Evolutionary conservation across 495 filamentous ascomycete genomes (phyloP).

Genomic region (Aspergillus ostianus): DNA sequence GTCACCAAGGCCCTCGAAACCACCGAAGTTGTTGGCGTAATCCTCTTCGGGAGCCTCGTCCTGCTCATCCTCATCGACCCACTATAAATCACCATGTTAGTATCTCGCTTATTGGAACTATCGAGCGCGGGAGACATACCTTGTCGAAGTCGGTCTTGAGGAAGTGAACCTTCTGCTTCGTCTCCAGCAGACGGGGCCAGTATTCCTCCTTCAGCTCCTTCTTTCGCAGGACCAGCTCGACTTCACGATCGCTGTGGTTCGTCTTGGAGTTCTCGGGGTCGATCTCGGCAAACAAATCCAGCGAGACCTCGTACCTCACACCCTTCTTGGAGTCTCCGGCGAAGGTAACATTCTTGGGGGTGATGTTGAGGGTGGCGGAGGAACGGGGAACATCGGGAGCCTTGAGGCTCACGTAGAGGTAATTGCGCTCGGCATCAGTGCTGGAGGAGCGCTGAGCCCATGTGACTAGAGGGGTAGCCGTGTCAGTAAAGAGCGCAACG

Average conservation of each 20-base stretch:
- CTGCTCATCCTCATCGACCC: slow-evolving; percentile 99
- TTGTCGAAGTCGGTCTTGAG: slow-evolving; percentile 99
- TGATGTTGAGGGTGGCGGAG: slow-evolving; percentile 75
- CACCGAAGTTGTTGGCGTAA: slow-evolving; percentile 64
- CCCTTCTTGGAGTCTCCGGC: slow-evolving; percentile 79
- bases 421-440: slow-evolving; percentile 79
- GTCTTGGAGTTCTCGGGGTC: slow-evolving; percentile 76
- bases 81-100: slow-evolving; percentile 46
- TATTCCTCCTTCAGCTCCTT: slow-evolving; percentile 88
- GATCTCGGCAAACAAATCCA: slow-evolving; percentile 93
- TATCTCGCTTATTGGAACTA: background rate
- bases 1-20: slow-evolving; percentile 58
- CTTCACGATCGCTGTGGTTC: slow-evolving; percentile 77
- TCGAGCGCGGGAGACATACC: slow-evolving; percentile 42
- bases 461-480: slow-evolving; percentile 59
- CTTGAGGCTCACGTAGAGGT: slow-evolving; percentile 86
- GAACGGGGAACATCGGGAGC: slow-evolving; percentile 72
- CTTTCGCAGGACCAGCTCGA: slow-evolving; percentile 91
- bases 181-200: slow-evolving; percentile 94
- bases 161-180: slow-evolving; percentile 85
- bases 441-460: slow-evolving; percentile 95
- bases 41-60: slow-evolving; percentile 83
- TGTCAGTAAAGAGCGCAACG: slow-evolving; percentile 19
- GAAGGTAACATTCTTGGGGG: slow-evolving; percentile 75
- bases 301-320: slow-evolving; percentile 74